phyloP scores from a whole-genome alignment of 75 land plant species.

The Sequoia sempervirens region DNA sequence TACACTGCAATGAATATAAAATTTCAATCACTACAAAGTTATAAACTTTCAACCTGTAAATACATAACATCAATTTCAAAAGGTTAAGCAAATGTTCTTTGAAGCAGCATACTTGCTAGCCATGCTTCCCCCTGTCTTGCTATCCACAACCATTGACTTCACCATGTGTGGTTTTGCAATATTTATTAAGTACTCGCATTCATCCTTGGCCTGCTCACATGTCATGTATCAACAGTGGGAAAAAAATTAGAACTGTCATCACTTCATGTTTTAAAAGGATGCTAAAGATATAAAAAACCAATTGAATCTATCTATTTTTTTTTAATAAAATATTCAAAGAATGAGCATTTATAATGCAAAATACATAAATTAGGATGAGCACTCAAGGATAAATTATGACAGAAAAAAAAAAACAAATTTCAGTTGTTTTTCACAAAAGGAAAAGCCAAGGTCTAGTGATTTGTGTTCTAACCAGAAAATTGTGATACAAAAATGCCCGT shows the following conservation, averaged over 20 bases:
- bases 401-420: background rate
- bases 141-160: conserved; percentile 26
- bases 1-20: conserved; percentile 21
- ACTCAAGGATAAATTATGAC: background rate
- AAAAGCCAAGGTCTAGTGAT: background rate
- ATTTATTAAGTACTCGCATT: conserved; percentile 23
- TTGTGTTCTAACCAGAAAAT: conserved; percentile 29
- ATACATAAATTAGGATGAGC: background rate
- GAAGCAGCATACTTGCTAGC: conserved; percentile 13
- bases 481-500: conserved; percentile 36
- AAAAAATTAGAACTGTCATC: background rate
- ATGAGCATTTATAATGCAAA: background rate
- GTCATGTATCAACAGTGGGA: conserved; percentile 1
- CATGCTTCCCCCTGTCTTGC: conserved; percentile 23
- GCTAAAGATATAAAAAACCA: background rate
- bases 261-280: background rate
- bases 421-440: background rate
- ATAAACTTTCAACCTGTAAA: background rate
- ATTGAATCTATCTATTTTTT: background rate
- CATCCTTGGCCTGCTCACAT: conserved; percentile 18
- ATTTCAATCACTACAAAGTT: background rate
- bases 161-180: conserved; percentile 22
- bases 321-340: background rate
- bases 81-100: background rate
- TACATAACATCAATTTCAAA: background rate